Conservation (phyloP, 495 filamentous ascomycete species). For the Aspergillus nidulans region DNA sequence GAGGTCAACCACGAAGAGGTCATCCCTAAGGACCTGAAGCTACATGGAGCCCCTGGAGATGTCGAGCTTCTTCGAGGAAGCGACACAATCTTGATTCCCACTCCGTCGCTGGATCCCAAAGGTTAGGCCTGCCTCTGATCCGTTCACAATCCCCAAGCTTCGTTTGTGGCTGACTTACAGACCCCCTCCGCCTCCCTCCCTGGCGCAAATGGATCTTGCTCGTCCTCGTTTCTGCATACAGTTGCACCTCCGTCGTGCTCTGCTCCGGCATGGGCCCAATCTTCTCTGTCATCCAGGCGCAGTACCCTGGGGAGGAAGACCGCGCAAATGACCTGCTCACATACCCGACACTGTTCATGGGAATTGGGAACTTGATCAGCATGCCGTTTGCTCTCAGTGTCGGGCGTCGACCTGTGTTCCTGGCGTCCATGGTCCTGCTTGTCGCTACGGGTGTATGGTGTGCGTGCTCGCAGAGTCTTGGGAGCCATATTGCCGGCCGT, state of each 20-base stretch:
- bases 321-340: slow-evolving; percentile 22
- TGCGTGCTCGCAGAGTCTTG: slow-evolving; percentile 16
- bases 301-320: slow-evolving; percentile 19
- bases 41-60: neutral
- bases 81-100: slow-evolving; percentile 21
- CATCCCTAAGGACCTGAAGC: neutral
- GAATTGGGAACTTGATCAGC: slow-evolving; percentile 23
- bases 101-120: slow-evolving; percentile 22
- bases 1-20: neutral
- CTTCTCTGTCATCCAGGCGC: slow-evolving; percentile 13
- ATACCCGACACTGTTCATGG: slow-evolving; percentile 29
- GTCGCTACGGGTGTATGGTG: slow-evolving; percentile 22
- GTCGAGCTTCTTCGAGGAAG: slow-evolving; percentile 17
- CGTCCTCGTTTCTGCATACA: slow-evolving; percentile 13
- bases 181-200: slow-evolving; percentile 23
- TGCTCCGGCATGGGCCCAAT: slow-evolving; percentile 24
- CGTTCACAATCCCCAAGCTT: neutral
- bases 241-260: slow-evolving; percentile 15
- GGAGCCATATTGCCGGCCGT: slow-evolving; percentile 23
- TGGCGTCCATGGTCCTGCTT: slow-evolving; percentile 20
- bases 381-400: slow-evolving; percentile 21
- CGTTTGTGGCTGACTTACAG: slow-evolving; percentile 9
- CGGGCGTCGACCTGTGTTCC: slow-evolving; percentile 24
- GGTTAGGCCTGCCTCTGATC: slow-evolving; percentile 8
- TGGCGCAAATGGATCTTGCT: slow-evolving; percentile 24